phyloP scores from a whole-genome alignment of 2,329 filamentous ascomycete genomes.

The Tolypocladium endophyticum region DNA sequence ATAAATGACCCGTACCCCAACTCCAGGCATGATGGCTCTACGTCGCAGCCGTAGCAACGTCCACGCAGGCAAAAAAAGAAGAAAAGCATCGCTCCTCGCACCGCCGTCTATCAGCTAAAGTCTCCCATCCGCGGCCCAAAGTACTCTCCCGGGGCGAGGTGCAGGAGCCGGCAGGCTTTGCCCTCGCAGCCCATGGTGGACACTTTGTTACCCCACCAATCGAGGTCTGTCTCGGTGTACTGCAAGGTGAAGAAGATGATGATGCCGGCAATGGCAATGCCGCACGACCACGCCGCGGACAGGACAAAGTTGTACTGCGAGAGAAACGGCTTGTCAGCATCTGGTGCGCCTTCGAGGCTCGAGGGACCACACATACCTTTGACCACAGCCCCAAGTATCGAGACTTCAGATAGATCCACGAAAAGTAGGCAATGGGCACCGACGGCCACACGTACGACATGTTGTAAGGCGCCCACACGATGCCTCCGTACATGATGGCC shows the following conservation, averaged over 20 bases:
- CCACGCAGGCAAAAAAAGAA: neutral
- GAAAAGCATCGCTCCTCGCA: neutral
- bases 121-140: slow-evolving; percentile 29
- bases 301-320: slow-evolving; percentile 41
- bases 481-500: slow-evolving; percentile 34
- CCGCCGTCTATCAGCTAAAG: slow-evolving; percentile 16
- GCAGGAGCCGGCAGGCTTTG: slow-evolving; percentile 24
- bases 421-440: slow-evolving; percentile 40
- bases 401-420: slow-evolving; percentile 40
- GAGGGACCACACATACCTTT: slow-evolving; percentile 23
- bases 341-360: neutral
- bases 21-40: neutral
- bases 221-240: slow-evolving; percentile 28
- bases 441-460: slow-evolving; percentile 40
- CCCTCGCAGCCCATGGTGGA: slow-evolving; percentile 31
- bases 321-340: neutral
- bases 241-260: slow-evolving; percentile 44
- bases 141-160: slow-evolving; percentile 22
- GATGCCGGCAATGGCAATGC: slow-evolving; percentile 38
- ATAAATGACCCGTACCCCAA: neutral
- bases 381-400: slow-evolving; percentile 40
- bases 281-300: slow-evolving; percentile 38
- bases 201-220: slow-evolving; percentile 40
- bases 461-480: slow-evolving; percentile 38
- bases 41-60: neutral